Conservation (phyloP, 805 yeast species). For the Sugiyamaella qingdaonensis region DNA sequence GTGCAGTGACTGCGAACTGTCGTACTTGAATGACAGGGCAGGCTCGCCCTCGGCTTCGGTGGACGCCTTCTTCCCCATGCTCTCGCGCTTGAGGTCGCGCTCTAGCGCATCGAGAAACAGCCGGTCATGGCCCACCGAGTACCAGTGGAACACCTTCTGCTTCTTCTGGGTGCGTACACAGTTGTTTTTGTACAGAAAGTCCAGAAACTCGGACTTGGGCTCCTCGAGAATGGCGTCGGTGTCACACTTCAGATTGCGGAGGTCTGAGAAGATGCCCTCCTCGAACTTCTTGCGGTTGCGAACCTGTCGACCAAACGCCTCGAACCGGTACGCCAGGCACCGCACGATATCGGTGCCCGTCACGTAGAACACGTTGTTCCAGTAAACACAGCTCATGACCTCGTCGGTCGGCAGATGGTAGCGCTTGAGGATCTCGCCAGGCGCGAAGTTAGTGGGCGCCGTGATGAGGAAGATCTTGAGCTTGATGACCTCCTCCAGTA, state of each 20-base stretch:
- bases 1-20: constrained; percentile 36
- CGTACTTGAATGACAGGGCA: constrained; percentile 68
- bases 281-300: constrained; percentile 89
- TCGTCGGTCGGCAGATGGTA: constrained; percentile 84
- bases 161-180: constrained; percentile 93
- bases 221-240: constrained; percentile 82
- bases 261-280: constrained; percentile 91
- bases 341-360: constrained; percentile 97
- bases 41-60: constrained; percentile 74
- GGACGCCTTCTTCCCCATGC: constrained; percentile 54
- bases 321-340: constrained; percentile 81
- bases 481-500: constrained; percentile 29
- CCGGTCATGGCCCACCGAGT: constrained; percentile 89
- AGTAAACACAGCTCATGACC: constrained; percentile 88
- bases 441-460: constrained; percentile 94
- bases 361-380: constrained; percentile 85
- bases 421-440: constrained; percentile 78
- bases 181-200: constrained; percentile 76
- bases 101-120: constrained; percentile 91
- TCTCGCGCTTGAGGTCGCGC: constrained; percentile 81
- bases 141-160: constrained; percentile 96
- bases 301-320: constrained; percentile 82
- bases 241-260: constrained; percentile 75
- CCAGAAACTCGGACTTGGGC: constrained; percentile 80
- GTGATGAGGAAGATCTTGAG: constrained; percentile 81